Evolutionary conservation across 352 stramenopile species (phyloP).

Genomic region (Aphanomyces invadans): DNA sequence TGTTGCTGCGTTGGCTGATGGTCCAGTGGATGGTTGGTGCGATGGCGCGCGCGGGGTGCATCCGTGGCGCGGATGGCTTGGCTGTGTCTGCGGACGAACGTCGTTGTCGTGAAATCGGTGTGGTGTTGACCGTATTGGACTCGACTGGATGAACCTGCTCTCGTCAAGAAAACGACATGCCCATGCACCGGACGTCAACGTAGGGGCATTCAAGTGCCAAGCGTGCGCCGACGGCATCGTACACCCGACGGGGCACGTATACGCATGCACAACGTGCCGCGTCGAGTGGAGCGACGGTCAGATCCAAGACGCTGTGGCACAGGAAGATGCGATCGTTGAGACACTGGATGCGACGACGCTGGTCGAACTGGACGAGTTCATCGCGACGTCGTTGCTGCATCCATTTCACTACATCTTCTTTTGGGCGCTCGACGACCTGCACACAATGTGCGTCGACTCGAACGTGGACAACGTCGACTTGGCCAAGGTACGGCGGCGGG

Average conservation of each 20-base stretch:
- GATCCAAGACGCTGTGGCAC: constrained; percentile 32
- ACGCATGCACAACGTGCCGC: constrained; percentile 44
- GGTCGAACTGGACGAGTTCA: constrained; percentile 42
- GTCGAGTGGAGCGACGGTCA: constrained; percentile 33
- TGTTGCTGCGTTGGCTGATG: no score
- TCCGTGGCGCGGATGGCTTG: no score
- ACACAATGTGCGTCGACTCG: constrained; percentile 14
- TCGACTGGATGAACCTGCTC: no score
- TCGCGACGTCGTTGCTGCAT: constrained; percentile 45
- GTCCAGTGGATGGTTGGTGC: no score
- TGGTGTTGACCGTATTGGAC: no score
- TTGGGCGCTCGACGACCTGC: constrained; percentile 60
- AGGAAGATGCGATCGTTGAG: constrained; percentile 38
- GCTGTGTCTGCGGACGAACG: no score
- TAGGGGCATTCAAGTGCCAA: constrained; percentile 44
- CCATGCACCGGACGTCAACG: constrained; percentile 26
- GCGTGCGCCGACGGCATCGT: constrained; percentile 32
- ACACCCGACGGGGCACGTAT: constrained; percentile 36
- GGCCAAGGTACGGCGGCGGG: constrained; percentile 22
- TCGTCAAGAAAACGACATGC: no score
- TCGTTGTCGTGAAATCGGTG: no score
- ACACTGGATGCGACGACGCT: constrained; percentile 26
- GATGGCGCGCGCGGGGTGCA: no score
- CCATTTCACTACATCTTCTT: constrained; percentile 67
- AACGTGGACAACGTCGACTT: constrained; percentile 31